A percentile compares a stretch with the other conserved stretches of the same genome.
These are phyloP conservation scores for Phytophthora tubulina DNA, from an alignment of 352 stramenopile species.

Conservation along the genomic window DNA sequence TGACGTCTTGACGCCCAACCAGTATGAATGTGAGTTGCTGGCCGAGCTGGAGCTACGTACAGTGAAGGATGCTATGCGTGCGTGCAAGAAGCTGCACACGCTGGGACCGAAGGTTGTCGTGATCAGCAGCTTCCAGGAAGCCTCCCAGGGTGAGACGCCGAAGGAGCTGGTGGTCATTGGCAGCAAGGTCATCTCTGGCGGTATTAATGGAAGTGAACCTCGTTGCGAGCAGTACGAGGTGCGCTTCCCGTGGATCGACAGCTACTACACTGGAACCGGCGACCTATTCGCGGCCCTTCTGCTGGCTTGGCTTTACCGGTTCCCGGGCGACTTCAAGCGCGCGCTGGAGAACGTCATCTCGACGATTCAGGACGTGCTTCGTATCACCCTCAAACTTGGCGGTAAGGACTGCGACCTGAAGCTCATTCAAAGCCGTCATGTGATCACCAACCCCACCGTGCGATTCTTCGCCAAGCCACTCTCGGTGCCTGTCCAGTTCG, in stretches of 20 bases:
- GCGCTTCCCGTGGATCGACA: slow-evolving; percentile 80
- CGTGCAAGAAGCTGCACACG: slow-evolving; percentile 82
- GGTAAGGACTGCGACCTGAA: slow-evolving; percentile 84
- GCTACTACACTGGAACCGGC: slow-evolving; percentile 87
- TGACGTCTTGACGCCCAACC: slow-evolving; percentile 87
- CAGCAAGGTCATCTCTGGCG: slow-evolving; percentile 49
- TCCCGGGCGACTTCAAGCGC: slow-evolving; percentile 69
- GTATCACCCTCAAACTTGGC: slow-evolving; percentile 68
- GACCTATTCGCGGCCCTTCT: slow-evolving; percentile 87
- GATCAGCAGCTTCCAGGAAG: slow-evolving; percentile 84
- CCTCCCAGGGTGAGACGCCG: slow-evolving; percentile 27
- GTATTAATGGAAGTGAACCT: slow-evolving; percentile 9
- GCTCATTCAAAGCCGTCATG: slow-evolving; percentile 81
- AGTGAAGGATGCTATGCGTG: slow-evolving; percentile 68
- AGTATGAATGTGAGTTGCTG: slow-evolving; percentile 88
- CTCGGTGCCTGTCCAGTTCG: slow-evolving; percentile 37
- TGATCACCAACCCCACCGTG: slow-evolving; percentile 69
- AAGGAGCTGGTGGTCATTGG: slow-evolving; percentile 78
- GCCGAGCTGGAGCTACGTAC: slow-evolving; percentile 74
- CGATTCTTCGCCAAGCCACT: slow-evolving; percentile 60
- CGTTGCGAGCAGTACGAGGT: slow-evolving; percentile 82
- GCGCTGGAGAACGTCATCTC: slow-evolving; percentile 82
- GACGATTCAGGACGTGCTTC: slow-evolving; percentile 85
- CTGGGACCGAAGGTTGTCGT: slow-evolving; percentile 81
- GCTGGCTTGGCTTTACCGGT: slow-evolving; percentile 79